phyloP scores from a whole-genome alignment of 2,329 filamentous ascomycete species.

The Venturia carpophila region DNA sequence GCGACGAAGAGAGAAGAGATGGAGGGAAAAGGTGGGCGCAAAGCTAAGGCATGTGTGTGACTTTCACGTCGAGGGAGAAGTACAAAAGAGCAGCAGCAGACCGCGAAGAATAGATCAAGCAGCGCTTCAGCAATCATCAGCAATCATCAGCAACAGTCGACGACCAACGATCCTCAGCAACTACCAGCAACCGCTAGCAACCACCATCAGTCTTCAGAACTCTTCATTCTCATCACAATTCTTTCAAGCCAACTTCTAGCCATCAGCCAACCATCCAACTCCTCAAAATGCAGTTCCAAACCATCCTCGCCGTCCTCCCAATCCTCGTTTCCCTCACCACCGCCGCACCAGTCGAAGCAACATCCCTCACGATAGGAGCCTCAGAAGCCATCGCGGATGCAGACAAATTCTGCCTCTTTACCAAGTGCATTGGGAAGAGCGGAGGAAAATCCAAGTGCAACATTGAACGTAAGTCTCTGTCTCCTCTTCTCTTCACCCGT shows the following conservation, averaged over 20 bases:
- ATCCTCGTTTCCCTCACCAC: not conserved
- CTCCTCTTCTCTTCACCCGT: no score
- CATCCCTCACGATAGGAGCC: not conserved
- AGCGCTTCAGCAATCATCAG: slow-evolving; percentile 2
- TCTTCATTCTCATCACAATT: not conserved
- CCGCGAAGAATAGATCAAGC: not conserved
- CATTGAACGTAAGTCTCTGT: not conserved
- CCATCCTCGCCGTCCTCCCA: not conserved
- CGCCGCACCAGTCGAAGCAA: not conserved
- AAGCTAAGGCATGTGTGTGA: not conserved
- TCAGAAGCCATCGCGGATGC: not conserved
- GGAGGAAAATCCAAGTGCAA: not conserved
- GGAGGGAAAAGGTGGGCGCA: not conserved
- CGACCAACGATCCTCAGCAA: not conserved
- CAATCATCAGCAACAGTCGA: not conserved
- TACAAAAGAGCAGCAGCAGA: not conserved
- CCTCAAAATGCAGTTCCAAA: not conserved
- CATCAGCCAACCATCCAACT: not conserved
- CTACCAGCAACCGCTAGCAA: not conserved
- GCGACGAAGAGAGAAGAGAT: not conserved
- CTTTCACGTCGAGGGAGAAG: not conserved
- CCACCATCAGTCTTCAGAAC: not conserved
- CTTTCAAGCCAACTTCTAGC: no score
- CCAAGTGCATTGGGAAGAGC: not conserved
- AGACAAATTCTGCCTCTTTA: not conserved